Base-by-base conservation (phyloP, 345 rosid species). In the Populus nigra region DNA sequence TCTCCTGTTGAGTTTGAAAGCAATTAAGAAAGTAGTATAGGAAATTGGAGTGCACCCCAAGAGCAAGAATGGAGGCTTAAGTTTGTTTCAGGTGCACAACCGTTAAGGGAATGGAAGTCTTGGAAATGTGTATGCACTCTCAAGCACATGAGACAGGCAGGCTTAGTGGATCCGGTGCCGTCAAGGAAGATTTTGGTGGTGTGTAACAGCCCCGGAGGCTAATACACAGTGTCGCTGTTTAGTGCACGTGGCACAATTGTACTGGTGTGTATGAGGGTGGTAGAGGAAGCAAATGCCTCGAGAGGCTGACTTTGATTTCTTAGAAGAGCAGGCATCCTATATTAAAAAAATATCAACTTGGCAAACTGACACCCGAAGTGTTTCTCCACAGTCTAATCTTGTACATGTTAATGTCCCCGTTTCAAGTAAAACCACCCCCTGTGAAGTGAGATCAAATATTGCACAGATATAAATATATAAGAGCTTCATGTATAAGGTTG, bases 221-320 rank as follows among this genome's bases (percentile, higher is more conserved):
- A 68, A 77, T 81, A 72, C 81, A 45, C 4, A 65, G 86, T 84
- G 89, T 85, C 90, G 83, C 81, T 84, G 86, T 78, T 71, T 62
- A 25, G 15, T 16, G n/a, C 16, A 27, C 25, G 77, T 77, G 85
- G 80, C 78, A 11, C 1, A 43, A 53, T 62, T 3, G 3, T 3
- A 81, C 76, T 72, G 84, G 77, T 38, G n/a, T 70, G 9, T 31
- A 73, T 79, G 84, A 76, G 49, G 79, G 75, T 25, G 69, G 66
- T 7, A 65, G n/a, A 65, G 88, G 91, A 77, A 84, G 86, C 93
- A 88, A 80, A 16, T 62, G 71, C 88, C 86, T 90, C 83, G 91
- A 65, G 69, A 72, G 53, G 25, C 76, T 11, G 81, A 67, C 20
- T 75, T 29, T 35, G 70, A 72, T 84, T 80, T 73, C 87, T 78